Percentiles rank a stretch among this genome's conserved stretches.
These are phyloP conservation scores for Fallopia convolvulus DNA, from an alignment of 148 eudicot genomes.

Conservation along the genomic window DNA sequence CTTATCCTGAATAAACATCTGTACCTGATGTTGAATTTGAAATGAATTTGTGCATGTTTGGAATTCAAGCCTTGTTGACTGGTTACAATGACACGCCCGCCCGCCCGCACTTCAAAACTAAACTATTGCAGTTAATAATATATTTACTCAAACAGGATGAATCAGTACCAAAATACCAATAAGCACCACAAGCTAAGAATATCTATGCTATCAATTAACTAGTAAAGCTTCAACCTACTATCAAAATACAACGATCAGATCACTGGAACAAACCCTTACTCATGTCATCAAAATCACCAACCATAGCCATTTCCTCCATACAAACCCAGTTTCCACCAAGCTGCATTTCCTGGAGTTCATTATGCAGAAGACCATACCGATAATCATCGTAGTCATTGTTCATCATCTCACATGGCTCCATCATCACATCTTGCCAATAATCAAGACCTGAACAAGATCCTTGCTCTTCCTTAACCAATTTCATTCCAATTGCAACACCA, in stretches of 20 bases:
- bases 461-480: neutral
- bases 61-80: neutral
- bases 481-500: neutral
- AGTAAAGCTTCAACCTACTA: neutral
- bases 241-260: neutral
- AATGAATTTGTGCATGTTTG: neutral
- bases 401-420: constrained; percentile 17
- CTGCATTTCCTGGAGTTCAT: neutral
- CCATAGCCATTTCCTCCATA: constrained; percentile 14
- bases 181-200: neutral
- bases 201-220: neutral
- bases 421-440: constrained; percentile 25
- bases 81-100: neutral
- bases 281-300: neutral
- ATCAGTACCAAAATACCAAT: neutral
- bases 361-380: constrained; percentile 7
- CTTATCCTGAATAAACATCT: constrained; percentile 1
- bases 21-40: neutral
- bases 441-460: constrained; percentile 15
- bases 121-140: neutral
- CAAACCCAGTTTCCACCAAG: constrained; percentile 8
- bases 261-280: neutral
- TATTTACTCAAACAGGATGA: neutral
- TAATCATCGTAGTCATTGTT: neutral
- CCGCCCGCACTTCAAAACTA: neutral